phyloP scores from a whole-genome alignment of 805 yeast species.

The Saccharomycopsis selenospora region DNA sequence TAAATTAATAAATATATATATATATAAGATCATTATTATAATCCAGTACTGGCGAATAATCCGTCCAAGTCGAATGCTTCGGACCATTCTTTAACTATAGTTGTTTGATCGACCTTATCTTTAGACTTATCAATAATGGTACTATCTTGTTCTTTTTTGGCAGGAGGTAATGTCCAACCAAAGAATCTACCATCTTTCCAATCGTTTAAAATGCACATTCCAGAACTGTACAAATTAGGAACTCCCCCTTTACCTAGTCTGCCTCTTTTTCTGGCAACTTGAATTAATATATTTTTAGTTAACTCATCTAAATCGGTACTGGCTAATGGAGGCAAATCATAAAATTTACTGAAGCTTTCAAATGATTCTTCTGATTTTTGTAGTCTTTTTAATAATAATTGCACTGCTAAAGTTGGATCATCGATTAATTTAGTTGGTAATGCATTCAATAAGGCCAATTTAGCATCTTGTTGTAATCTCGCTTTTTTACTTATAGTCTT shows the following conservation, averaged over 20 bases:
- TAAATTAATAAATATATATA: not conserved
- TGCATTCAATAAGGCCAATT: conserved; percentile 80
- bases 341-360: conserved; percentile 62
- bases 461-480: conserved; percentile 72
- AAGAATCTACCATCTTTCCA: conserved; percentile 95
- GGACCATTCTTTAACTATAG: conserved; percentile 86
- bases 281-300: conserved; percentile 80
- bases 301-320: conserved; percentile 65
- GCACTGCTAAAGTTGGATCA: conserved; percentile 81
- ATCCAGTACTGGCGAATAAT: conserved; percentile 43
- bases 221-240: conserved; percentile 84
- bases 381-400: conserved; percentile 66
- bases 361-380: conserved; percentile 60
- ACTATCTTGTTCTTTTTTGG: conserved; percentile 30
- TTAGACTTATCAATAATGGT: conserved; percentile 38
- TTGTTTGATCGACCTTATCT: conserved; percentile 48
- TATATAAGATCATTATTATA: not conserved
- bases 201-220: conserved; percentile 73
- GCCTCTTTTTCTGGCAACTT: conserved; percentile 88
- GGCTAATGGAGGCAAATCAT: conserved; percentile 59
- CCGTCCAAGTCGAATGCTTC: conserved; percentile 90
- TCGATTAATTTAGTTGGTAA: conserved; percentile 77
- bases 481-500: conserved; percentile 36
- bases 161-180: conserved; percentile 80
- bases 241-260: conserved; percentile 89